phyloP scores from a whole-genome alignment of 257 asterid species.

The Solanum gracilifrons region DNA sequence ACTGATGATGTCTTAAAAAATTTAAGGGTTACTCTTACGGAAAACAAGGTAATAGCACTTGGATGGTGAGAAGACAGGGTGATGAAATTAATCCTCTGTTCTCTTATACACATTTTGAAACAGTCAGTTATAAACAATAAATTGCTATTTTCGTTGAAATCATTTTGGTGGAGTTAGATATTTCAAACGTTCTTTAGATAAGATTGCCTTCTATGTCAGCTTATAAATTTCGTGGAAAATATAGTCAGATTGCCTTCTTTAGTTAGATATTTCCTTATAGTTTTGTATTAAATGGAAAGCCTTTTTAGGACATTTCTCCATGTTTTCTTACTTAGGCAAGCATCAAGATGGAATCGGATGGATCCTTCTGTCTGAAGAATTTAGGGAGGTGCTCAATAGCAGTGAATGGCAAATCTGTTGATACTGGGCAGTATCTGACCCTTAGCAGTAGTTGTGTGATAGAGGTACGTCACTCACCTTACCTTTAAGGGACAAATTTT shows the following conservation, averaged over 20 bases:
- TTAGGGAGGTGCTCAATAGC: conserved; percentile 73
- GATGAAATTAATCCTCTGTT: neutral
- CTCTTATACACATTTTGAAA: neutral
- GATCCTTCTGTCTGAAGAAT: conserved; percentile 71
- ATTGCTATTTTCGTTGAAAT: neutral
- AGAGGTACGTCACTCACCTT: conserved; percentile 47
- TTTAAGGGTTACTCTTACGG: neutral
- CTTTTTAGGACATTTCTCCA: neutral
- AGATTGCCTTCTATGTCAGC: neutral
- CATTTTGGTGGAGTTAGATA: neutral
- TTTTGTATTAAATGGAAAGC: neutral
- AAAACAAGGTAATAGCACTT: neutral
- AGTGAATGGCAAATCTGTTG: conserved; percentile 63
- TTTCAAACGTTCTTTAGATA: neutral
- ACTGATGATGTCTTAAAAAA: neutral
- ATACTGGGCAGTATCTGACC: conserved; percentile 53
- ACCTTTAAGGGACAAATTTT: neutral
- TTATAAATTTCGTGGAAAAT: neutral
- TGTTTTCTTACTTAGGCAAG: conserved; percentile 44
- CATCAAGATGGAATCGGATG: conserved; percentile 80
- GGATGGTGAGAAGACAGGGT: neutral
- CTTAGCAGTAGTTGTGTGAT: conserved; percentile 70
- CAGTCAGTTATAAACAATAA: neutral
- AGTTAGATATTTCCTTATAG: neutral
- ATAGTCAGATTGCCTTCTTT: neutral